Conservation (phyloP, 768 basidiomycete species). For the Phylloporus arenicola region DNA sequence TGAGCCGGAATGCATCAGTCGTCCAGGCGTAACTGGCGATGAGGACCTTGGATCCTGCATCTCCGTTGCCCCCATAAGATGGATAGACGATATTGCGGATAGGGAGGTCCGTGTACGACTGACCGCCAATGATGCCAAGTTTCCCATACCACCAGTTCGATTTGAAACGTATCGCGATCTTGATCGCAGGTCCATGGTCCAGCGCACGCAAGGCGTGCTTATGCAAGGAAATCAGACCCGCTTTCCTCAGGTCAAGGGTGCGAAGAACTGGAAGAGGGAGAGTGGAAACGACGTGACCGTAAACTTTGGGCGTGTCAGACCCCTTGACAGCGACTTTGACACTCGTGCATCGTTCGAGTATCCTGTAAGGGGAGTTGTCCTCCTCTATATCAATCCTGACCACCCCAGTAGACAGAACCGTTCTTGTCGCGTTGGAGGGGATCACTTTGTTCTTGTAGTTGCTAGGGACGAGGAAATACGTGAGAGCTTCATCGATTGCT, state of each 20-base stretch:
- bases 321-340: conserved; percentile 6
- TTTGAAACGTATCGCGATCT: conserved; percentile 42
- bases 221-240: conserved; percentile 27
- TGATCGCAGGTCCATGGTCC: conserved; percentile 33
- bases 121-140: conserved; percentile 35
- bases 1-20: conserved; percentile 34
- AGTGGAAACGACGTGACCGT: conserved; percentile 39
- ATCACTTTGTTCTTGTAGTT: background rate
- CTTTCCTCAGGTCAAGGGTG: conserved; percentile 28
- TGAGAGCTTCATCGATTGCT: conserved; percentile 8
- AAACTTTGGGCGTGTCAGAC: conserved; percentile 12
- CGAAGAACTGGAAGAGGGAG: conserved; percentile 34
- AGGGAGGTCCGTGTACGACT: conserved; percentile 38
- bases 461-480: conserved; percentile 3
- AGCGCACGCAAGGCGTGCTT: conserved; percentile 35
- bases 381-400: background rate
- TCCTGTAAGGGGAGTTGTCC: background rate
- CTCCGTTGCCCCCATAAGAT: conserved; percentile 29
- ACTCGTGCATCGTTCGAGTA: background rate
- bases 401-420: background rate
- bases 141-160: conserved; percentile 39
- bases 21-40: conserved; percentile 41
- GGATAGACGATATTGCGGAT: conserved; percentile 41
- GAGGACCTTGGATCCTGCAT: conserved; percentile 25
- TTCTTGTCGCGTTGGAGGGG: background rate